Percentiles rank a stretch among this genome's conserved stretches.
Evolutionary conservation across 1,284 basidiomycete genomes (phyloP).

Genomic region (Ceratobasidium theobromae): DNA sequence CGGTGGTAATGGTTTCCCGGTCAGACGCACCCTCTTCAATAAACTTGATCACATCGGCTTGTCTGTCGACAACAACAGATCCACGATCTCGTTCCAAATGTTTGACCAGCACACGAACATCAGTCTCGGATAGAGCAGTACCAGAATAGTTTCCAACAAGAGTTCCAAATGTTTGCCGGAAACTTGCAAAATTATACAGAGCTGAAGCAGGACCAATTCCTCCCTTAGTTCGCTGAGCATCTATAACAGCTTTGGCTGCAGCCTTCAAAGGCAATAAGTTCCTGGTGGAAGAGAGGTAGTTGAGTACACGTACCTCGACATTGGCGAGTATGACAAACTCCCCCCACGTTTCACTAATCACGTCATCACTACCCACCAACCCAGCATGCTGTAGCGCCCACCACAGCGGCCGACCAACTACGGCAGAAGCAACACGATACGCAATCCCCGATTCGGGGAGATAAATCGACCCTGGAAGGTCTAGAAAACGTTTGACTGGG

Average conservation of each 20-base stretch:
- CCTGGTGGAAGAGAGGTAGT: neutral
- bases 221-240: slow-evolving; percentile 52
- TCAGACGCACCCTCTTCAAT: slow-evolving; percentile 47
- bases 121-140: slow-evolving; percentile 55
- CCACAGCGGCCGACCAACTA: slow-evolving; percentile 79
- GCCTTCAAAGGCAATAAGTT: slow-evolving; percentile 38
- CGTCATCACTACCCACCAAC: slow-evolving; percentile 60
- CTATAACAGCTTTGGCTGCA: slow-evolving; percentile 62
- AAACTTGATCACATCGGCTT: slow-evolving; percentile 64
- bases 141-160: slow-evolving; percentile 46
- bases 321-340: slow-evolving; percentile 73
- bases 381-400: slow-evolving; percentile 82
- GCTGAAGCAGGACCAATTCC: slow-evolving; percentile 58
- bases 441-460: slow-evolving; percentile 64
- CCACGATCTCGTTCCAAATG: slow-evolving; percentile 77
- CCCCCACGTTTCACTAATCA: slow-evolving; percentile 62
- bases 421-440: slow-evolving; percentile 64
- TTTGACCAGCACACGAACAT: slow-evolving; percentile 70
- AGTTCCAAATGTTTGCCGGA: slow-evolving; percentile 59
- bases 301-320: slow-evolving; percentile 50
- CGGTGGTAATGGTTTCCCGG: slow-evolving; percentile 57
- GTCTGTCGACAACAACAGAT: slow-evolving; percentile 1
- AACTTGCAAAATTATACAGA: slow-evolving; percentile 64
- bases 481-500: slow-evolving; percentile 60
- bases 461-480: slow-evolving; percentile 62